These are phyloP conservation scores for Lumnitzera racemosa DNA, from an alignment of 345 rosid genomes.

Conservation along the genomic window DNA sequence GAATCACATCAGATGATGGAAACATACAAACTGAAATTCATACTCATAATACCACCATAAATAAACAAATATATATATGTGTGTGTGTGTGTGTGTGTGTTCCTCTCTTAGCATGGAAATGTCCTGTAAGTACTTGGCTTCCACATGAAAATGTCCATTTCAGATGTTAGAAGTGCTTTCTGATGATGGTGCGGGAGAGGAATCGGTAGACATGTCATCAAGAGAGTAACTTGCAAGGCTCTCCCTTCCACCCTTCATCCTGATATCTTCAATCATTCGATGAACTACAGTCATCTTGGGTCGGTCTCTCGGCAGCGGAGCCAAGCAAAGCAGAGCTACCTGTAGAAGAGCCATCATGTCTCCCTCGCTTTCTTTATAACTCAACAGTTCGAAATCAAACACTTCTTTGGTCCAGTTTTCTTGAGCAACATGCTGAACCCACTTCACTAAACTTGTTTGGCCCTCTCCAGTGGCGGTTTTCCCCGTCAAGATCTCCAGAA, in stretches of 20 bases:
- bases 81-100: too few relatives aligned
- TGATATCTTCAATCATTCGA: conserved; percentile 30
- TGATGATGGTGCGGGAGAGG: conserved; percentile 32
- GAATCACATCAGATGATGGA: too few relatives aligned
- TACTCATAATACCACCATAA: too few relatives aligned
- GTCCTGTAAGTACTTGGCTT: too few relatives aligned
- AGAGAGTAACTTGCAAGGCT: conserved; percentile 12
- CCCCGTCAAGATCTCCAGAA: conserved; percentile 34
- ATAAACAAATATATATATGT: too few relatives aligned
- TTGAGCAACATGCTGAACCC: conserved; percentile 23
- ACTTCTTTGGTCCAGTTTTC: conserved; percentile 29
- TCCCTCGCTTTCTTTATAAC: conserved; percentile 25
- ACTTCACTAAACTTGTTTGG: conserved; percentile 27
- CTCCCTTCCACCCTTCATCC: conserved; percentile 14
- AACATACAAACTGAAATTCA: too few relatives aligned
- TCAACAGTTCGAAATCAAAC: conserved; percentile 31
- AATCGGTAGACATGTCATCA: conserved; percentile 25
- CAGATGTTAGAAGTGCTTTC: conserved; percentile 8
- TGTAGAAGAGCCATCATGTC: conserved; percentile 34
- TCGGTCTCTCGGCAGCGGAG: conserved; percentile 29
- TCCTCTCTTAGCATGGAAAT: too few relatives aligned
- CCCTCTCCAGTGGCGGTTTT: conserved; percentile 28
- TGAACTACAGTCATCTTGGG: conserved; percentile 34
- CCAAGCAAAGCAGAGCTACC: conserved; percentile 34
- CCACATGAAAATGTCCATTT: too few relatives aligned